Base-by-base conservation (phyloP, 139 green algal genomes). In the Haematococcus lacustris region DNA sequence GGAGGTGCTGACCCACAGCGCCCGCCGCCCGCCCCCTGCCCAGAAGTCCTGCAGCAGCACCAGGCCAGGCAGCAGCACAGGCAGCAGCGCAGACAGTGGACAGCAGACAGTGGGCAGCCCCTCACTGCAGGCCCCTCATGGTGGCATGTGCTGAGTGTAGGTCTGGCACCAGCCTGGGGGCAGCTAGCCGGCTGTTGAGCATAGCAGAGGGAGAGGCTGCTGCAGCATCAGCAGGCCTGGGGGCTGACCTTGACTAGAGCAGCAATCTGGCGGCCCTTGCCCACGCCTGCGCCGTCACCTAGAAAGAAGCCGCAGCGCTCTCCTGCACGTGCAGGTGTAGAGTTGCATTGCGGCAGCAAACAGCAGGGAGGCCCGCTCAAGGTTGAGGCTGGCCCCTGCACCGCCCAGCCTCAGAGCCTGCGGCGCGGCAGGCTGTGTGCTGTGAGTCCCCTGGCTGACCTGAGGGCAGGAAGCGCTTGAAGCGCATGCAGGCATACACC, bases 251-350 rank as follows among this genome's bases (percentile, higher is more conserved):
- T 83, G 60, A 90, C 85, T 26, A 87, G 67, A 0, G 70, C 76
- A 0, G 78, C 73, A 62, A 97, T 92, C 59, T 91, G 88, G 1
- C 91, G 73, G 0, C 90, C 92, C 73, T 94, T 97, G 68, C 92
- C 92, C 65, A 96, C 89, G 30, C 92, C 90, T 25, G 91, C 91
- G 40, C 91, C 91, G 69, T 96, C 91, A 33, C 88, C 90, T 17
- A 96, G 77, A 57, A 96, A 94, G 81, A 95, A 96, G 2, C 91
- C 91, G 1, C 81, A 74, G 7, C 73, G 78, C 21, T 71, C 63
- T 38, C 78, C 70, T 81, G 61, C 17, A 64, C 47, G 21, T 9
- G 57, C 57, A 64, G 57, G 4, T 35, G 23, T n/a, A 13, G 17
- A 53, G 43, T 28, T 17, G 43, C 43, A 53, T 53, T 9, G 9